Evolutionary conservation across 352 stramenopile genomes (phyloP).

Genomic region (Pythium apleroticum): DNA sequence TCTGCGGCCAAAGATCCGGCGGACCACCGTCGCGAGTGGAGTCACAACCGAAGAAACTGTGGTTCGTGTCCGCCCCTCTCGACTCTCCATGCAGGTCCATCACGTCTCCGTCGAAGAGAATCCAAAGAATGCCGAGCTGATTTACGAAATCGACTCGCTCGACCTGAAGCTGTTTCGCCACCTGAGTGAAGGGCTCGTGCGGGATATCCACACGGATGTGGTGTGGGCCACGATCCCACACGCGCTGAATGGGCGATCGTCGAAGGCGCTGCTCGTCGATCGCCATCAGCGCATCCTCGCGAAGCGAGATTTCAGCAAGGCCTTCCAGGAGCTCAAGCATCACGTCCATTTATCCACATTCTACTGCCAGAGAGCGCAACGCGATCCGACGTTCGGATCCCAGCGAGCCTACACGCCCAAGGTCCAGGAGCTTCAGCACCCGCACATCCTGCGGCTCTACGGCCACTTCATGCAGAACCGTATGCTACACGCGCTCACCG

Average conservation of each 20-base stretch:
- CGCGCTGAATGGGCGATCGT: conserved; percentile 10
- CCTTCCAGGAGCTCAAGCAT: conserved; percentile 22
- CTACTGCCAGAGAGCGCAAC: conserved; percentile 6
- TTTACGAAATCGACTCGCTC: conserved; percentile 23
- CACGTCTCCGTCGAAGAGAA: background rate
- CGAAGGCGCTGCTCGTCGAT: conserved; percentile 19
- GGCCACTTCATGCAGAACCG: conserved; percentile 22
- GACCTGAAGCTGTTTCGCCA: conserved; percentile 8
- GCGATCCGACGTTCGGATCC: background rate
- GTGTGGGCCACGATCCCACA: conserved; percentile 26
- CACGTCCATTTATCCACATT: conserved; percentile 15
- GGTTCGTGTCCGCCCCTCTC: background rate
- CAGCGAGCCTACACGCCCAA: background rate
- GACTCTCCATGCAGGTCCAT: background rate
- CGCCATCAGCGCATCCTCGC: conserved; percentile 17
- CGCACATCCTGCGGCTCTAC: conserved; percentile 21
- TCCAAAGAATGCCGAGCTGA: conserved; percentile 1
- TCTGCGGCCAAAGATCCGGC: background rate
- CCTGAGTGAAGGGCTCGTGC: conserved; percentile 1
- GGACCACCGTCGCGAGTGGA: conserved; percentile 6
- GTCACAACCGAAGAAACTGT: background rate
- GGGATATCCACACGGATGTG: conserved; percentile 15
- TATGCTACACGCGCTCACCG: conserved; percentile 20
- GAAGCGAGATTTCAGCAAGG: conserved; percentile 15
- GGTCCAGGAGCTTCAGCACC: conserved; percentile 25